Evolutionary conservation across 1,284 basidiomycete species (phyloP).

Genomic region (Sporisorium graminicola): DNA sequence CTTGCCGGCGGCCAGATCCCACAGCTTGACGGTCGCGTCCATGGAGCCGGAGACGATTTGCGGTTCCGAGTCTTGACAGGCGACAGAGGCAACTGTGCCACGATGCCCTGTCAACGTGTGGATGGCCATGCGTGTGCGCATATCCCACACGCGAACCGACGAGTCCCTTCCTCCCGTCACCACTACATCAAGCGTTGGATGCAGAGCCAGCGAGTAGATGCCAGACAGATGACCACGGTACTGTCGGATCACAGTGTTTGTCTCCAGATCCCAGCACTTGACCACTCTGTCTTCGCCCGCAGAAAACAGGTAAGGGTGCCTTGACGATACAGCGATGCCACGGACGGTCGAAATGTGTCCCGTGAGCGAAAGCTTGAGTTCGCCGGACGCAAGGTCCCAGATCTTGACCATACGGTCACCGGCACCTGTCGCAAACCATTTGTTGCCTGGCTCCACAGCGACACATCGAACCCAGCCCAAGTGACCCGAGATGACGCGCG

Average conservation of each 20-base stretch:
- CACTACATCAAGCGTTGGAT: conserved; percentile 94
- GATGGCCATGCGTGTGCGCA: conserved; percentile 96
- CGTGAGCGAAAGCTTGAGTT: conserved; percentile 93
- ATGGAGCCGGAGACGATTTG: conserved; percentile 98
- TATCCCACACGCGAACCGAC: conserved; percentile 97
- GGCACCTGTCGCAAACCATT: conserved; percentile 98
- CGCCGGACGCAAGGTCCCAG: conserved; percentile 97
- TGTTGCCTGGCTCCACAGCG: conserved; percentile 95
- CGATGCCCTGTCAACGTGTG: conserved; percentile 94
- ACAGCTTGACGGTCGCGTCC: conserved; percentile 95
- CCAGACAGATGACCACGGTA: conserved; percentile 98
- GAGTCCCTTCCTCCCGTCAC: conserved; percentile 96
- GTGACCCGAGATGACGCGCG: conserved; percentile 96
- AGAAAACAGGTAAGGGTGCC: conserved; percentile 97
- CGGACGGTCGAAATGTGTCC: conserved; percentile 98
- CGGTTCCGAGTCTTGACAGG: conserved; percentile 94
- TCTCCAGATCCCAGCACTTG: conserved; percentile 99
- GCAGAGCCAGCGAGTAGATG: conserved; percentile 82
- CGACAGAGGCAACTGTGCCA: conserved; percentile 91
- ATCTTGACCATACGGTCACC: conserved; percentile 99
- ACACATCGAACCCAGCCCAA: conserved; percentile 97
- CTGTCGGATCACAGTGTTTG: conserved; percentile 97
- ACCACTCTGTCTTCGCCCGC: conserved; percentile 99
- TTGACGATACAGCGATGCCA: conserved; percentile 88
- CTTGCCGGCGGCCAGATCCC: conserved; percentile 99